Evolutionary conservation across 2,329 filamentous ascomycete genomes (phyloP).

Genomic region (Proliferodiscus dingleyae): DNA sequence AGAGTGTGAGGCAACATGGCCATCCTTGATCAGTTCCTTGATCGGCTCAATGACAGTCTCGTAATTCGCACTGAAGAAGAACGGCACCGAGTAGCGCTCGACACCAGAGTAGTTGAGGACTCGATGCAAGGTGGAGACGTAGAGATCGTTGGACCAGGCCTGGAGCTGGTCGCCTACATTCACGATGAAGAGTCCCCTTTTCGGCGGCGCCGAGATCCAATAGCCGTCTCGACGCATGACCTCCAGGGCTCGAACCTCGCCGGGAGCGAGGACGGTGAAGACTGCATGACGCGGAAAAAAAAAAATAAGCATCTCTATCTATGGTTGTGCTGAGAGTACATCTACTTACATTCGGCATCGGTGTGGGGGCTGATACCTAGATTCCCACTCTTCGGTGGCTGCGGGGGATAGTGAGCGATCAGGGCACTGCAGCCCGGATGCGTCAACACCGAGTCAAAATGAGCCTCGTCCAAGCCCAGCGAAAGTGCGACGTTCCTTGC

Average conservation of each 20-base stretch:
- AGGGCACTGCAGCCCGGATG: constrained; percentile 40
- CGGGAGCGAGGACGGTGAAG: constrained; percentile 37
- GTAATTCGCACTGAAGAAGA: constrained; percentile 42
- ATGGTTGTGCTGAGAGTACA: no score
- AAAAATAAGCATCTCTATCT: no score
- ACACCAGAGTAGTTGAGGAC: constrained; percentile 28
- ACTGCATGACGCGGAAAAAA: constrained; percentile 40
- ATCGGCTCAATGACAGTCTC: constrained; percentile 10
- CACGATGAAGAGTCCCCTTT: constrained; percentile 38
- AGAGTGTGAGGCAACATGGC: not conserved
- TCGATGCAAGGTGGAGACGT: constrained; percentile 41
- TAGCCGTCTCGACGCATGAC: constrained; percentile 38
- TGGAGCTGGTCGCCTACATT: constrained; percentile 43
- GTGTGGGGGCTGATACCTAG: constrained; percentile 34
- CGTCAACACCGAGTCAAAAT: constrained; percentile 46
- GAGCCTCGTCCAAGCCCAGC: constrained; percentile 44
- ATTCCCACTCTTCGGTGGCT: constrained; percentile 20
- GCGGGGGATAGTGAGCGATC: constrained; percentile 35
- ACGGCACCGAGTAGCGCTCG: constrained; percentile 37
- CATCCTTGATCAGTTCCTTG: constrained; percentile 1
- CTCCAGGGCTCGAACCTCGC: constrained; percentile 39
- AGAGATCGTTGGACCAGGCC: constrained; percentile 36
- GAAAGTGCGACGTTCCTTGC: constrained; percentile 48
- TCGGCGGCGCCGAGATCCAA: constrained; percentile 40
- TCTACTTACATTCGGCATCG: constrained; percentile 35